These are phyloP conservation scores for Colletotrichum destructivum DNA, from an alignment of 2,329 filamentous ascomycete species.

Conservation along the genomic window DNA sequence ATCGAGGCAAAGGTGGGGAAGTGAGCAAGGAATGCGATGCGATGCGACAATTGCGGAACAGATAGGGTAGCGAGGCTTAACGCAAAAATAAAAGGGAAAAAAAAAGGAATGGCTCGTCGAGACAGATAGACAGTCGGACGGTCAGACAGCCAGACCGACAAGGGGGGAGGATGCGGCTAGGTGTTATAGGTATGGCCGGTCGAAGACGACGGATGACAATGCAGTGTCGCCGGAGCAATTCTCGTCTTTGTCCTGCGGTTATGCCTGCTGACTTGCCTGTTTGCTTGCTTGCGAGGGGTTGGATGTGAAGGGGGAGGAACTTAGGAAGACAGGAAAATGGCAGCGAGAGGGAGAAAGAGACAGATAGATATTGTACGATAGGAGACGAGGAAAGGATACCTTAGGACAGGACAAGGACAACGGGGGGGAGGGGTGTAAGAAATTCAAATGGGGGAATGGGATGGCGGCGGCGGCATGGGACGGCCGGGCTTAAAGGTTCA, in stretches of 20 bases:
- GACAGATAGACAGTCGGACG: background rate
- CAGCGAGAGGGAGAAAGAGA: slow-evolving; percentile 9
- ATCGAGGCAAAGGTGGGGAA: slow-evolving; percentile 42
- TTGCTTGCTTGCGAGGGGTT: slow-evolving; percentile 1
- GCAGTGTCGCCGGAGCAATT: slow-evolving; percentile 14
- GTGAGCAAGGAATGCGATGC: slow-evolving; percentile 41
- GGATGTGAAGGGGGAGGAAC: background rate
- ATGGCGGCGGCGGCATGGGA: slow-evolving; percentile 15
- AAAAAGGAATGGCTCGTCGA: slow-evolving; percentile 23
- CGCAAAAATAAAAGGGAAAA: slow-evolving; percentile 4
- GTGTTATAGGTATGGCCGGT: slow-evolving; percentile 24
- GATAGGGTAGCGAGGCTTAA: slow-evolving; percentile 36
- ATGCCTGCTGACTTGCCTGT: background rate
- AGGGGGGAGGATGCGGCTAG: slow-evolving; percentile 7
- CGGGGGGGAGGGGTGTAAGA: background rate
- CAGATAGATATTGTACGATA: slow-evolving; percentile 19
- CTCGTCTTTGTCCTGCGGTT: slow-evolving; percentile 30
- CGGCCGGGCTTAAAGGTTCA: slow-evolving; percentile 4
- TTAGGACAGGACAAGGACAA: slow-evolving; percentile 6
- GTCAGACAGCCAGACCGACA: background rate
- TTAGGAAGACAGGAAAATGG: background rate
- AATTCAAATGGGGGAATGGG: slow-evolving; percentile 7
- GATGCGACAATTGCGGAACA: slow-evolving; percentile 42
- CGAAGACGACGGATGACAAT: slow-evolving; percentile 17
- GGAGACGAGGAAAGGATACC: background rate